These are phyloP conservation scores for Talaromyces funiculosus DNA, from an alignment of 2,329 filamentous ascomycete genomes.

Conservation along the genomic window DNA sequence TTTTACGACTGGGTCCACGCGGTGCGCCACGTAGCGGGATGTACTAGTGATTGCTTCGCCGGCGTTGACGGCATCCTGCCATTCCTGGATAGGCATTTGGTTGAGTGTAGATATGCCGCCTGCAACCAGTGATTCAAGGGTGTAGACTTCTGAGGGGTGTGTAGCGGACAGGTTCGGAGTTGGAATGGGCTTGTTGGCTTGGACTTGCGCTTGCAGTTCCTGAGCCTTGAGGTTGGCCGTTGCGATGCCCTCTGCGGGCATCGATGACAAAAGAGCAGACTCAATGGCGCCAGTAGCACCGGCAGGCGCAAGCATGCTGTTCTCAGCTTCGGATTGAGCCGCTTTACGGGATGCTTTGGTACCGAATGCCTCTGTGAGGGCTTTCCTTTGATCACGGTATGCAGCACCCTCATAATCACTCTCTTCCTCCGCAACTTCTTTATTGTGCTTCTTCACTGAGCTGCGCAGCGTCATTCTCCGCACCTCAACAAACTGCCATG, in stretches of 20 bases:
- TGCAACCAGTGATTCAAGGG: conserved; percentile 38
- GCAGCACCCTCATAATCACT: conserved; percentile 23
- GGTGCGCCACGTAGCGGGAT: conserved; percentile 41
- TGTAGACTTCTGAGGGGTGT: conserved; percentile 44
- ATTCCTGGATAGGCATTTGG: conserved; percentile 40
- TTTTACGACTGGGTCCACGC: conserved; percentile 35
- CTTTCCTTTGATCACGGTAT: conserved; percentile 35
- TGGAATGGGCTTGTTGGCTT: conserved; percentile 44
- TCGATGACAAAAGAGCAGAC: conserved; percentile 39
- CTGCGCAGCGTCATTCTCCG: conserved; percentile 53
- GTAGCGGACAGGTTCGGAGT: conserved; percentile 37
- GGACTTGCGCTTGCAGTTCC: conserved; percentile 37
- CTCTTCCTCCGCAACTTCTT: conserved; percentile 21
- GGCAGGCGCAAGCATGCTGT: conserved; percentile 40
- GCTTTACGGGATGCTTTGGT: conserved; percentile 48
- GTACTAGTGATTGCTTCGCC: conserved; percentile 33
- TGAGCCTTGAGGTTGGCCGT: conserved; percentile 27
- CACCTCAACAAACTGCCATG: conserved; percentile 50
- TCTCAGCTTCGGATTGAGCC: conserved; percentile 44
- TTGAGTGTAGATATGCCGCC: conserved; percentile 37
- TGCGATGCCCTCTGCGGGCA: conserved; percentile 31
- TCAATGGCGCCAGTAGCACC: conserved; percentile 35
- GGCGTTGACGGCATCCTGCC: conserved; percentile 35
- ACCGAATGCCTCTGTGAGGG: conserved; percentile 46
- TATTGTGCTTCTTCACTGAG: conserved; percentile 31